Evolutionary conservation across 2,329 filamentous ascomycete genomes (phyloP).

Genomic region (Massarina eburnea): DNA sequence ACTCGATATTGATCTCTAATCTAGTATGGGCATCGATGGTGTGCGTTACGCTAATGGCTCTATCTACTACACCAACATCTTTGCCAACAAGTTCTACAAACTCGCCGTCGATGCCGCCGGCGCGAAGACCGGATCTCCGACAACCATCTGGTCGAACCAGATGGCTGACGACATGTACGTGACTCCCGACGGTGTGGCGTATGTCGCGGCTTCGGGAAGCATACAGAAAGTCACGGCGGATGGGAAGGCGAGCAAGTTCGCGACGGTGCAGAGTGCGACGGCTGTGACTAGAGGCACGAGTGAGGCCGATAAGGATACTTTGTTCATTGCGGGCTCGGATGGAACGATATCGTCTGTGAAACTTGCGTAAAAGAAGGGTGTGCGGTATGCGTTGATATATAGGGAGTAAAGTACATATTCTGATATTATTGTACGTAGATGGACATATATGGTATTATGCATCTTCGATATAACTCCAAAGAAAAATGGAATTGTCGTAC

Average conservation of each 20-base stretch:
- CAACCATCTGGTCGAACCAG: slow-evolving; percentile 18
- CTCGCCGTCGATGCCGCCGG: slow-evolving; percentile 19
- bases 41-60: slow-evolving; percentile 18
- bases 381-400: no score
- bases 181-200: slow-evolving; percentile 15
- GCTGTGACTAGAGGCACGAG: slow-evolving; percentile 12
- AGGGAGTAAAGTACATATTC: no score
- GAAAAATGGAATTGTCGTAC: no score
- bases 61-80: slow-evolving; percentile 25
- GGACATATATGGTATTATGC: no score
- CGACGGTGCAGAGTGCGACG: slow-evolving; percentile 12
- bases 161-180: slow-evolving; percentile 20
- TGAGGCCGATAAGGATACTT: slow-evolving; percentile 16
- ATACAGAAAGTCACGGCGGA: slow-evolving; percentile 16
- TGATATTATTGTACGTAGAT: no score
- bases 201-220: slow-evolving; percentile 14
- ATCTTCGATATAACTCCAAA: no score
- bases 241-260: slow-evolving; percentile 16
- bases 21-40: slow-evolving; percentile 22
- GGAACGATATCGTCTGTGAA: slow-evolving; percentile 13
- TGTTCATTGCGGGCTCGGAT: slow-evolving; percentile 14
- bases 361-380: slow-evolving; percentile 1
- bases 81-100: slow-evolving; percentile 22
- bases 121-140: slow-evolving; percentile 14
- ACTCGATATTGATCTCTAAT: not conserved